Evolutionary conservation across 2,329 filamentous ascomycete species (phyloP).

Genomic region (Rutstroemia sp.): DNA sequence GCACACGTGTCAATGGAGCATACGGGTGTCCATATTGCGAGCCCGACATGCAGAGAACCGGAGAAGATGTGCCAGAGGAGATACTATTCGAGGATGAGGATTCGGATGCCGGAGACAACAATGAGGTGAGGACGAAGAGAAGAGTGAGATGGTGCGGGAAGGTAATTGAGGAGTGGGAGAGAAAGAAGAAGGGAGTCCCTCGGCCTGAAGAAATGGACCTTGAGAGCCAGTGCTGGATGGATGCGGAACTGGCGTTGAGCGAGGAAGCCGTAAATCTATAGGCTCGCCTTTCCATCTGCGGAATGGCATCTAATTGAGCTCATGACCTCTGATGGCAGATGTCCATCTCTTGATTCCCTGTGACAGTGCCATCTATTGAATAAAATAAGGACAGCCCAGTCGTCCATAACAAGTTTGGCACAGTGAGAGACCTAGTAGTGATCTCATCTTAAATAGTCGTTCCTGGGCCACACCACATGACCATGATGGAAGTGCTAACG

Average conservation of each 20-base stretch:
- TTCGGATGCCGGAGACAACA: not conserved
- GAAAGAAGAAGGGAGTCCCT: not conserved
- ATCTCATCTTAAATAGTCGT: too few relatives aligned
- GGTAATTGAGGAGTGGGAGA: slow-evolving; percentile 5
- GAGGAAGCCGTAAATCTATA: not conserved
- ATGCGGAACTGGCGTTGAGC: not conserved
- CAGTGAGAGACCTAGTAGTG: too few relatives aligned
- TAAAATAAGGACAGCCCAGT: too few relatives aligned
- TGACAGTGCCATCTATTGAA: too few relatives aligned
- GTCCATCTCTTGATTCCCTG: too few relatives aligned
- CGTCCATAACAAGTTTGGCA: too few relatives aligned
- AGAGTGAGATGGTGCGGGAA: slow-evolving; percentile 2
- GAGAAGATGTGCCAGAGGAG: not conserved
- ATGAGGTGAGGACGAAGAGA: not conserved
- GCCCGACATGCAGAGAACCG: not conserved
- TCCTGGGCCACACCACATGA: too few relatives aligned
- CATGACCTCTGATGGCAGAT: too few relatives aligned
- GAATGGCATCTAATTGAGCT: too few relatives aligned
- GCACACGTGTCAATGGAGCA: not conserved
- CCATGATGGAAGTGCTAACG: too few relatives aligned
- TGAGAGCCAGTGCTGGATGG: not conserved
- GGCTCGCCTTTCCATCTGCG: too few relatives aligned
- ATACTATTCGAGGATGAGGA: not conserved
- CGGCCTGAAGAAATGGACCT: not conserved
- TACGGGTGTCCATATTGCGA: slow-evolving; percentile 7